Base-by-base conservation (phyloP, 768 basidiomycete species). In the Suillus decipiens region DNA sequence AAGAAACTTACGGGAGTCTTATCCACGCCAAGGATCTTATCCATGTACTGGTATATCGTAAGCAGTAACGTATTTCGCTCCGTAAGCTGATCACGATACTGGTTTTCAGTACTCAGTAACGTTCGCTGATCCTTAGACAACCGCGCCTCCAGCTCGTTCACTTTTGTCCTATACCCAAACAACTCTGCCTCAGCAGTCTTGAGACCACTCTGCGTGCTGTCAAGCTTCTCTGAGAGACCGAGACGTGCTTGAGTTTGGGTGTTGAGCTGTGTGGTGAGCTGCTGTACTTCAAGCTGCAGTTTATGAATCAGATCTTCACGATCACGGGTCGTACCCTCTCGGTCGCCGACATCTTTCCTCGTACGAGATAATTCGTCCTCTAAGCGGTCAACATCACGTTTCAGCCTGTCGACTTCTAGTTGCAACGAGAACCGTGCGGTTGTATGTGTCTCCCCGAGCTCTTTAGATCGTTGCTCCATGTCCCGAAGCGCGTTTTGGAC, bases 11-110 rank as follows among this genome's bases (percentile, higher is more conserved):
- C 91, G 43, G 90, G 87, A 0, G 89, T 90, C 80, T 89, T 93
- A 71, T 95, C 92, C 24, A 93, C 89, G 1, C 95, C 95, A 19
- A 96, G 80, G 67, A 97, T 94, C 80, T 90, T 92, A 69, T 97
- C 96, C 82, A 96, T 85, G 72, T 96, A 95, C 76, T 97, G 95
- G 74, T 94, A 97, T 33, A 97, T 92, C 9, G 93, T 94, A 68
- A 97, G 79, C 60, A 98, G 78, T 36, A 98, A 80, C 31, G 94
- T 95, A 73, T 95, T 97, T 61, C 95, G 81, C 80, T 98, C 96
- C 19, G 93, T 95, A 39, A 96, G 75, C 77, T 98, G 96, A 76
- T 96, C 93, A 33, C 95, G 83, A 71, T 92, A 95, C 75, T 93
- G 89, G 60, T 78, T 84, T 75, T 96, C 95, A 2, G 88, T 86